A percentile compares a stretch with the other conserved stretches of the same genome.
Evolutionary conservation across 1,284 basidiomycete genomes (phyloP).

Genomic region (Phaffia rhodozyma): DNA sequence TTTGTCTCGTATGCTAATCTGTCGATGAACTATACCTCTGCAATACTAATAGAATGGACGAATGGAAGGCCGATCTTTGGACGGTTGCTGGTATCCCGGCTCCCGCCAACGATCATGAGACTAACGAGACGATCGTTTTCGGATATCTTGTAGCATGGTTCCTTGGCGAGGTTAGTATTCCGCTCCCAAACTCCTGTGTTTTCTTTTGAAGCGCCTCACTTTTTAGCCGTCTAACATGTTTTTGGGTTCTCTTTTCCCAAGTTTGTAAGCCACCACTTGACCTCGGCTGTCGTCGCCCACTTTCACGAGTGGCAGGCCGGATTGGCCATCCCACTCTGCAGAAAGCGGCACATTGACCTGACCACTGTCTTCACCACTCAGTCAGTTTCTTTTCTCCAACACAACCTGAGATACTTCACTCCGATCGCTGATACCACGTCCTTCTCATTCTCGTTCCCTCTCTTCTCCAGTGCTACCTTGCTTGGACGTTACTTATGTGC

Average conservation of each 20-base stretch:
- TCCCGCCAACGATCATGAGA: slow-evolving; percentile 90
- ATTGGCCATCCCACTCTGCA: slow-evolving; percentile 86
- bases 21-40: background rate
- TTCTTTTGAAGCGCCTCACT: background rate
- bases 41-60: slow-evolving; percentile 55
- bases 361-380: slow-evolving; percentile 58
- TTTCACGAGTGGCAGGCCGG: slow-evolving; percentile 99
- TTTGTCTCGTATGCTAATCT: background rate
- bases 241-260: slow-evolving; percentile 28
- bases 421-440: background rate
- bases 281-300: slow-evolving; percentile 82
- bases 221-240: background rate
- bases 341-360: slow-evolving; percentile 93
- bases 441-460: background rate
- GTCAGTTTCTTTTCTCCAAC: background rate
- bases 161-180: slow-evolving; percentile 71
- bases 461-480: slow-evolving; percentile 54
- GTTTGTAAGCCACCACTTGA: slow-evolving; percentile 67
- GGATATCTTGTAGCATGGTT: slow-evolving; percentile 99
- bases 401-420: background rate
- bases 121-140: slow-evolving; percentile 96
- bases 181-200: background rate
- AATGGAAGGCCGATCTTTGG: slow-evolving; percentile 98
- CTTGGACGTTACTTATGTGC: slow-evolving; percentile 96
- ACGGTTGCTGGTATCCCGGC: slow-evolving; percentile 93